Evolutionary conservation across 768 basidiomycete genomes (phyloP), one percentile per base, ranked within the genome.

Genomic region (Mycena belliarum): DNA sequence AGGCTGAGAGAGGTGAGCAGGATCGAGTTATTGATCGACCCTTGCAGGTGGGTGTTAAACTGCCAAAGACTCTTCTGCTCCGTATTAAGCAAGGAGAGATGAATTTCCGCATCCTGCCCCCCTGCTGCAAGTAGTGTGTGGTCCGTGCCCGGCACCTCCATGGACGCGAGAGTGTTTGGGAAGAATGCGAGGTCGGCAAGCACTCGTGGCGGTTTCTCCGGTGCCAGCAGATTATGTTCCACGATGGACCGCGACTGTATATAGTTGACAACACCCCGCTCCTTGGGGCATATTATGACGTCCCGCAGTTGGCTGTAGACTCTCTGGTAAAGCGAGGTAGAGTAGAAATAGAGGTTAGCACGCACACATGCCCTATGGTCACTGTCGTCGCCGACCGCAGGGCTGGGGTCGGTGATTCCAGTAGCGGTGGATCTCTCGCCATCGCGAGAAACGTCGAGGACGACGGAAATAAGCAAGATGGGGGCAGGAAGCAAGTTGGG

Each of bases 1-100:
- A 88, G 72, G 63, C 78, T 84, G 57, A 89, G 73, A 3, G 75
- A 74, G 18, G 85, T 85, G 49, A 86, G 83, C 54, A 93, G 75
- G 23, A 93, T 84, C 7, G 89, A 89, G 69, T 94, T 94, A 71
- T 93, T 93, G 69, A 93, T 93, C 9, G 88, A 88, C 7, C 85
- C 87, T 1, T 72, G 66, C 18, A 89, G 73, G n/a, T 69, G 71
- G 56, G 73, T 75, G 40, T 82, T 81, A 64, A 77, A 81, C 48
- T 83, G 79, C 87, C 88, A 90, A 4, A 77, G 58, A 2, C 47
- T 48, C 26, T 35, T 32, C 50, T 23, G 56, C 2, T 55, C 57
- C 9, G 50, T 25, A 1, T 11, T 38, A 14, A 63, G 81, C 61
- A 81, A 71, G 63, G 87, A 87, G 12, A 91, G 73, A 61, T 89